A percentile compares a stretch with the other conserved stretches of the same genome.
Evolutionary conservation across 1,139 yeast species (phyloP).

Genomic region (Ogataea hybrid): DNA sequence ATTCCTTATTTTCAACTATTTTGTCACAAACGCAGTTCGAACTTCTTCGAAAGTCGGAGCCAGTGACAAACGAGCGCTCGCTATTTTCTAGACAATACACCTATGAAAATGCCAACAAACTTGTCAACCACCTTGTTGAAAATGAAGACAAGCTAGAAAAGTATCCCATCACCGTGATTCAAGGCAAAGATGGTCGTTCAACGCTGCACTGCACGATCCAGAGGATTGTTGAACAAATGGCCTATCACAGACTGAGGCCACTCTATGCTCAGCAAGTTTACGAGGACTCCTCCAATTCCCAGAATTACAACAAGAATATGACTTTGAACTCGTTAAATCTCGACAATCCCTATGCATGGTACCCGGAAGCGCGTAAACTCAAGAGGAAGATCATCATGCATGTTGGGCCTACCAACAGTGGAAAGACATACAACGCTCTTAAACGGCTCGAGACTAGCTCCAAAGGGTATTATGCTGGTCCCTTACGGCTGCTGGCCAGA

Average conservation of each 20-base stretch:
- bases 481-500: constrained; percentile 82
- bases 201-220: constrained; percentile 18
- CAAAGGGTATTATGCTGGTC: constrained; percentile 95
- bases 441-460: constrained; percentile 62
- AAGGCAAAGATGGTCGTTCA: constrained; percentile 2
- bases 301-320: constrained; percentile 31
- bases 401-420: constrained; percentile 96
- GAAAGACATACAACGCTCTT: constrained; percentile 88
- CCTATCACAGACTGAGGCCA: constrained; percentile 32
- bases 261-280: constrained; percentile 26
- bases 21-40: background rate
- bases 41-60: background rate
- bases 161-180: constrained; percentile 7
- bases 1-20: background rate
- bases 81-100: constrained; percentile 2
- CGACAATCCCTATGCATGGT: constrained; percentile 81
- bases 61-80: background rate
- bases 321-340: constrained; percentile 45
- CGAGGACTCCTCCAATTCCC: constrained; percentile 28
- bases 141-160: constrained; percentile 9
- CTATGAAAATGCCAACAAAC: constrained; percentile 3
- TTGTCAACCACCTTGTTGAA: constrained; percentile 9
- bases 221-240: constrained; percentile 25
- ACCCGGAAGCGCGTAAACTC: constrained; percentile 79
- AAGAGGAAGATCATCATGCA: constrained; percentile 81